A percentile compares a stretch with the other conserved stretches of the same genome.
phyloP scores from a whole-genome alignment of 805 yeast species.

The Suhomyces sp. region DNA sequence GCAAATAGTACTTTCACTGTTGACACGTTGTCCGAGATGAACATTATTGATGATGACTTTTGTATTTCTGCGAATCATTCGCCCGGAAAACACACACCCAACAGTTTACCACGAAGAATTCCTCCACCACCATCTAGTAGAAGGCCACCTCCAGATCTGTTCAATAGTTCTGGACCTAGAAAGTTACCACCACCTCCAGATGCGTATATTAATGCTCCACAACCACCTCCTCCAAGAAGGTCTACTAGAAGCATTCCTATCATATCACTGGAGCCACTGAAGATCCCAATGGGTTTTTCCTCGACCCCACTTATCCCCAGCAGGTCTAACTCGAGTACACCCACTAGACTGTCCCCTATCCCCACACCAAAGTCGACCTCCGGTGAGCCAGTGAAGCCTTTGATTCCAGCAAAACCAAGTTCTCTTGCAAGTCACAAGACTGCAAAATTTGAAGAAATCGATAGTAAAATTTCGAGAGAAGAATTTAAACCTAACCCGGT shows the following conservation, averaged over 20 bases:
- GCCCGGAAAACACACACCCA: conserved; percentile 1
- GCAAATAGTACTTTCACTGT: conserved; percentile 19
- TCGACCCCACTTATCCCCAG: conserved; percentile 41
- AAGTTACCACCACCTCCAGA: conserved; percentile 12
- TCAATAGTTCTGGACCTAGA: too few relatives aligned
- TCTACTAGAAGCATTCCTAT: conserved; percentile 6
- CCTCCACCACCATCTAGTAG: conserved; percentile 30
- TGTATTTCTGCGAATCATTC: conserved; percentile 10
- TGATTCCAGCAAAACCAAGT: conserved; percentile 38
- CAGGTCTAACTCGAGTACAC: conserved; percentile 30
- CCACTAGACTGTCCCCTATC: conserved; percentile 12
- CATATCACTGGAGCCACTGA: conserved; percentile 11
- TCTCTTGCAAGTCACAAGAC: conserved; percentile 23
- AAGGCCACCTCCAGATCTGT: too few relatives aligned
- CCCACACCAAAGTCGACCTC: conserved; percentile 1
- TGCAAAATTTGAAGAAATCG: conserved; percentile 3
- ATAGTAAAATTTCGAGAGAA: background rate
- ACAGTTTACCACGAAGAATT: conserved; percentile 23
- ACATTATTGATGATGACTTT: conserved; percentile 31
- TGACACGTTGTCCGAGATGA: conserved; percentile 35
- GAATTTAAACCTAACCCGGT: background rate
- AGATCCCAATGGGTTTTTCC: conserved; percentile 34
- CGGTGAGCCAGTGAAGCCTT: conserved; percentile 21
- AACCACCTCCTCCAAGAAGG: conserved; percentile 23
- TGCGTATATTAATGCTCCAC: conserved; percentile 3